Conservation (phyloP, 202 grass and related monocot species). For the Carex arenaria region DNA sequence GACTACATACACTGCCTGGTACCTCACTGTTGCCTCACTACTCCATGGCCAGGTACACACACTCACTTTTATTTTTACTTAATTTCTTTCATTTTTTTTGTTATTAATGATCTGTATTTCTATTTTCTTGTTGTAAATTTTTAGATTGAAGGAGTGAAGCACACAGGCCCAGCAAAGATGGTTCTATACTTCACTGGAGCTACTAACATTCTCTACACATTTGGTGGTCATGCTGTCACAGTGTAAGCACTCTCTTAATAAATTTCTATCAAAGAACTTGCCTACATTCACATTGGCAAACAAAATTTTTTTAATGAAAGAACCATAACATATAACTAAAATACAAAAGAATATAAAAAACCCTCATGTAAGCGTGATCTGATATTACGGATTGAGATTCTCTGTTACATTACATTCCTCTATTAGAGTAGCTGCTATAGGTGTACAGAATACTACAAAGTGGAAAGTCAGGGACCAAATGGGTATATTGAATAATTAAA, state of each 20-base stretch:
- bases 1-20: conserved; percentile 96
- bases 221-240: conserved; percentile 89
- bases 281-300: background rate
- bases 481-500: background rate
- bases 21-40: conserved; percentile 79
- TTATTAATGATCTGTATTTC: background rate
- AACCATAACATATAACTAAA: background rate
- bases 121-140: background rate
- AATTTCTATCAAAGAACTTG: background rate
- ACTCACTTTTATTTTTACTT: background rate
- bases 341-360: background rate
- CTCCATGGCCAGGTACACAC: conserved; percentile 50
- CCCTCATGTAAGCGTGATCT: background rate
- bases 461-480: background rate
- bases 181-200: conserved; percentile 92
- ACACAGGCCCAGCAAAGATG: conserved; percentile 57
- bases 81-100: background rate
- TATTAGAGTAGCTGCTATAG: background rate
- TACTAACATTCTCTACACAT: conserved; percentile 98
- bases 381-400: background rate
- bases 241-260: conserved; percentile 42
- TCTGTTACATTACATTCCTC: background rate
- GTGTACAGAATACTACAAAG: background rate
- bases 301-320: background rate
- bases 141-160: conserved; percentile 66